These are phyloP conservation scores for Quercus rubra DNA, from an alignment of 306 rosid genomes.

Conservation along the genomic window DNA sequence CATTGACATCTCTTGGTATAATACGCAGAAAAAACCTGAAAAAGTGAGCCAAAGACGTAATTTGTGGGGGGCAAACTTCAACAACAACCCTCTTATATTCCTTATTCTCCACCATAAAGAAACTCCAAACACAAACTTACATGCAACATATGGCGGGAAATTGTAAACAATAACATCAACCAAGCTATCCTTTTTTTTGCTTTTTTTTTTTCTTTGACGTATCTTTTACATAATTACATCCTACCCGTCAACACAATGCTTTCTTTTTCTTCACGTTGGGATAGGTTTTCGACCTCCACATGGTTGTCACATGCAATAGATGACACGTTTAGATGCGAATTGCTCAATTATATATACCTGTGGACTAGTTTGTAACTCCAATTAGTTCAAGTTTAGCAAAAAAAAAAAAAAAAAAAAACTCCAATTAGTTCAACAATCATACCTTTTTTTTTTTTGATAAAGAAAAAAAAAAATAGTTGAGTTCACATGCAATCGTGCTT, in stretches of 20 bases:
- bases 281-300: neutral
- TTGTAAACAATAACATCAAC: neutral
- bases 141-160: constrained; percentile 23
- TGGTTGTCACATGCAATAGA: constrained; percentile 1
- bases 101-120: constrained; percentile 20
- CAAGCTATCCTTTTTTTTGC: neutral
- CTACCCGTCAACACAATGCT: neutral
- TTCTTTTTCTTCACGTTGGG: neutral
- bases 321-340: neutral
- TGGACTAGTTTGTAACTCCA: neutral
- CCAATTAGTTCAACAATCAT: neutral
- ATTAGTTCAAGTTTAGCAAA: neutral
- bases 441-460: neutral
- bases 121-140: constrained; percentile 28
- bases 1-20: neutral
- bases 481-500: no score
- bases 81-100: neutral
- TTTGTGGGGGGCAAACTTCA: neutral
- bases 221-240: neutral
- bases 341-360: neutral
- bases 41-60: neutral
- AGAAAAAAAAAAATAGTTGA: no score
- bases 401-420: neutral
- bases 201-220: neutral
- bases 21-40: neutral